Evolutionary conservation across 2,329 filamentous ascomycete species (phyloP), one percentile per base, ranked within the genome.

Genomic region (Acephala macrosclerotiorum): DNA sequence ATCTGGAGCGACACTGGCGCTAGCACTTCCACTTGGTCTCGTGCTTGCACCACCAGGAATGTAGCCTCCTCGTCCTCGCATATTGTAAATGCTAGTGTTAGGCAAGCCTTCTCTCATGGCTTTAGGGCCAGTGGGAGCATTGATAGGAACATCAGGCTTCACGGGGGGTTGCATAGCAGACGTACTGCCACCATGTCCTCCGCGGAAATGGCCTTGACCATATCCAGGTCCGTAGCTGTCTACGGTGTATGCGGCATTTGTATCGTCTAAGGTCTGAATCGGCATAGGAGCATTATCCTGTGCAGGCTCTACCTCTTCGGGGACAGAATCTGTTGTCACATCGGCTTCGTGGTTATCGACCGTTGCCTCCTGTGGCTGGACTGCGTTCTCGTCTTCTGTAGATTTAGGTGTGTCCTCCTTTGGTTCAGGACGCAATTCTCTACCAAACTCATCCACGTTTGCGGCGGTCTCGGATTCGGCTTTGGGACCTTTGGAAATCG

Each of bases 101-200:
- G 92, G 91, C 12, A 94, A 83, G 35, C 94, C 93, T 79, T 96
- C 91, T 69, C 95, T 87, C 93, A 98, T 97, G 20, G 96, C 96
- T 79, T 96, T 94, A 57, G 96, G 96, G 11, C 94, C 96, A 62
- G 91, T 97, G 33, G 96, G 96, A 33, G 96, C 96, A 80, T 85
- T 93, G 80, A 89, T 78, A 53, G 88, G 88, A 60, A 84, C 80
- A 63, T 79, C 78, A 42, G 73, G 65, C 72, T 76, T 76, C 57
- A 76, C 68, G 70, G 71, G 70, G 45, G 73, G 70, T 55, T 73
- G 74, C 70, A 77, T 74, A 38, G 72, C 69, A 64, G 77, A 79
- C 64, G 80, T 81, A 42, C 80, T 79, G 63, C 78, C 71, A 72
- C 77, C 70, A 68, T 77, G 75, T 65, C 78, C 77, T 68, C 77